These are phyloP conservation scores for Talaromyces funiculosus DNA, from an alignment of 2,329 filamentous ascomycete species.

Conservation along the genomic window DNA sequence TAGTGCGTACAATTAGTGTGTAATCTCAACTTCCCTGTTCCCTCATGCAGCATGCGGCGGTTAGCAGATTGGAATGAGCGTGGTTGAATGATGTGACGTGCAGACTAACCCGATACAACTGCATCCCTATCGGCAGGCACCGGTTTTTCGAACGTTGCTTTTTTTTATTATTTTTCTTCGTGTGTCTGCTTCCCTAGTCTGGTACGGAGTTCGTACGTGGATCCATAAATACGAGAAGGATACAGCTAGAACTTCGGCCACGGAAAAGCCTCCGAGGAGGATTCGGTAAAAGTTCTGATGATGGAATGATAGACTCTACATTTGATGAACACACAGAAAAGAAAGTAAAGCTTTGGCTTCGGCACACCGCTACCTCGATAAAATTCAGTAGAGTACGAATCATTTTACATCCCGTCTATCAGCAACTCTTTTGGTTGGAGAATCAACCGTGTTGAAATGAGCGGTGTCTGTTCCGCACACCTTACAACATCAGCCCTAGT, in stretches of 20 bases:
- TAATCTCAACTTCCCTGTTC: slow-evolving; percentile 1
- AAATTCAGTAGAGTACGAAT: not conserved
- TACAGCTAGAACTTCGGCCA: not conserved
- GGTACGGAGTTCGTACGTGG: not conserved
- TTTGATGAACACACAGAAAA: not conserved
- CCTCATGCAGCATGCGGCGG: slow-evolving; percentile 9
- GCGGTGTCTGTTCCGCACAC: not conserved
- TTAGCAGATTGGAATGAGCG: slow-evolving; percentile 1
- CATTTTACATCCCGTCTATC: not conserved
- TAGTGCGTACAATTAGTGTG: not conserved
- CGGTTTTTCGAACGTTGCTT: not conserved
- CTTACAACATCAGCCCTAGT: not conserved
- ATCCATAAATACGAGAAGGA: not conserved
- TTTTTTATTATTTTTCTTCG: not conserved
- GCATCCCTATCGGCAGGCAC: slow-evolving; percentile 7
- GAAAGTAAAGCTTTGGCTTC: not conserved
- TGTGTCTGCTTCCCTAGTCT: not conserved
- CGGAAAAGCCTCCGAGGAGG: not conserved
- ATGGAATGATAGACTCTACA: not conserved
- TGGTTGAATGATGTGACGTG: slow-evolving; percentile 7
- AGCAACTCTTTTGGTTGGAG: not conserved
- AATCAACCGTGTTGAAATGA: not conserved
- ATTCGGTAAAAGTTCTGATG: not conserved
- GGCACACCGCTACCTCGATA: not conserved
- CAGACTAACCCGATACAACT: slow-evolving; percentile 3